Percentiles rank a stretch among this genome's conserved stretches.
Evolutionary conservation across 768 basidiomycete species (phyloP).

Genomic region (Phaffia australis): DNA sequence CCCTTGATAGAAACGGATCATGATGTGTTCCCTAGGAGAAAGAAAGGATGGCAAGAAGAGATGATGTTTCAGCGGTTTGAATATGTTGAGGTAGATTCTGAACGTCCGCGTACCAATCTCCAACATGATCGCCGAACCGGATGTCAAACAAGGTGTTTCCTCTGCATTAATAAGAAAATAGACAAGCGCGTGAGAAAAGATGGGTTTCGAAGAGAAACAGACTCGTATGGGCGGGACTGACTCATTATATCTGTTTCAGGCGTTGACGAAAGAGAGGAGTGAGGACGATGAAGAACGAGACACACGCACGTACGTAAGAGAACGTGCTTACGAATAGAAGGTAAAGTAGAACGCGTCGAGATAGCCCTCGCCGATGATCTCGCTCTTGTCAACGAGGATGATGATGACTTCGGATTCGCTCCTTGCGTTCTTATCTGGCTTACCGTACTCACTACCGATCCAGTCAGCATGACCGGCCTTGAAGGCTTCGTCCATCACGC

Average conservation of each 20-base stretch:
- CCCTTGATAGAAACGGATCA: slow-evolving; percentile 21
- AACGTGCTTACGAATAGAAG: slow-evolving; percentile 21
- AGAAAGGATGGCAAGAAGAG: too few relatives aligned
- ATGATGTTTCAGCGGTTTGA: too few relatives aligned
- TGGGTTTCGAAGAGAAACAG: not conserved
- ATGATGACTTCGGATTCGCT: slow-evolving; percentile 24
- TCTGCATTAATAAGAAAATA: not conserved
- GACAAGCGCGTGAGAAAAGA: not conserved
- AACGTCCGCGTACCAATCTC: slow-evolving; percentile 15
- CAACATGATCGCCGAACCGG: slow-evolving; percentile 24
- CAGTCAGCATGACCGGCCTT: slow-evolving; percentile 21
- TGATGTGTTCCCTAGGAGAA: slow-evolving; percentile 22
- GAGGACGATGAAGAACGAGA: too few relatives aligned
- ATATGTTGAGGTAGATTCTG: too few relatives aligned
- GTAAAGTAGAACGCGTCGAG: slow-evolving; percentile 27
- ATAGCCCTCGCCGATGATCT: slow-evolving; percentile 22
- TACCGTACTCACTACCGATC: slow-evolving; percentile 23
- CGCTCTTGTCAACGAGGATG: slow-evolving; percentile 26
- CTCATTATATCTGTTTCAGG: slow-evolving; percentile 16
- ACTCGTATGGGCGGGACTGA: not conserved
- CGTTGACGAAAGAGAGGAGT: too few relatives aligned
- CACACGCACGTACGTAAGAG: not conserved
- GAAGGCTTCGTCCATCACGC: slow-evolving; percentile 13
- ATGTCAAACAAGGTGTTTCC: slow-evolving; percentile 22
- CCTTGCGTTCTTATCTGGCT: slow-evolving; percentile 14